Conservation (phyloP, 305 asterid genomes). For the Fraxinus greggii region DNA sequence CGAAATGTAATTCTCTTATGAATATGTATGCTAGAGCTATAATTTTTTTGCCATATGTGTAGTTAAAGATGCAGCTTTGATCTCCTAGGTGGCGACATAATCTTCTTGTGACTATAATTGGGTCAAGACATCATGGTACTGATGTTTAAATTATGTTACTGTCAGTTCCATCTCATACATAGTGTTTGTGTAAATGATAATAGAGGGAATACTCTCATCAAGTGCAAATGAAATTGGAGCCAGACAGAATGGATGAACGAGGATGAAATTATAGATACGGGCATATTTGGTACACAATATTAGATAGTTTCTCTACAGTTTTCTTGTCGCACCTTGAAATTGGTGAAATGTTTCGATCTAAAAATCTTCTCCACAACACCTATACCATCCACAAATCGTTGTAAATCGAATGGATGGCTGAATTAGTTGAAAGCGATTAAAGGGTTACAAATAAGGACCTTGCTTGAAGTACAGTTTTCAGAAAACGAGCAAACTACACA, state of each 20-base stretch:
- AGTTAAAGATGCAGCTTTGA: neutral
- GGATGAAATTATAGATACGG: neutral
- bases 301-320: conserved; percentile 35
- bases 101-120: neutral
- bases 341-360: conserved; percentile 53
- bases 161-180: neutral
- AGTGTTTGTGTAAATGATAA: neutral
- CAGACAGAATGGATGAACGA: neutral
- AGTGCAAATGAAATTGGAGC: neutral
- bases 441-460: conserved; percentile 80
- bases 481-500: neutral
- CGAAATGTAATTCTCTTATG: neutral
- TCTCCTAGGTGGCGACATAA: neutral
- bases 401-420: conserved; percentile 68
- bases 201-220: neutral
- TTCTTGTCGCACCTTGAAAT: conserved; percentile 42
- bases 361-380: conserved; percentile 63
- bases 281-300: neutral
- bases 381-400: conserved; percentile 65
- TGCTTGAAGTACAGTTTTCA: no score
- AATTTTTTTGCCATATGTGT: neutral
- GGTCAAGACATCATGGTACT: neutral
- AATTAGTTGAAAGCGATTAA: conserved; percentile 89
- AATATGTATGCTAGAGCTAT: neutral
- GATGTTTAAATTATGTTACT: neutral